Conservation (phyloP, 83 land plant genomes). For the Picea abies region DNA sequence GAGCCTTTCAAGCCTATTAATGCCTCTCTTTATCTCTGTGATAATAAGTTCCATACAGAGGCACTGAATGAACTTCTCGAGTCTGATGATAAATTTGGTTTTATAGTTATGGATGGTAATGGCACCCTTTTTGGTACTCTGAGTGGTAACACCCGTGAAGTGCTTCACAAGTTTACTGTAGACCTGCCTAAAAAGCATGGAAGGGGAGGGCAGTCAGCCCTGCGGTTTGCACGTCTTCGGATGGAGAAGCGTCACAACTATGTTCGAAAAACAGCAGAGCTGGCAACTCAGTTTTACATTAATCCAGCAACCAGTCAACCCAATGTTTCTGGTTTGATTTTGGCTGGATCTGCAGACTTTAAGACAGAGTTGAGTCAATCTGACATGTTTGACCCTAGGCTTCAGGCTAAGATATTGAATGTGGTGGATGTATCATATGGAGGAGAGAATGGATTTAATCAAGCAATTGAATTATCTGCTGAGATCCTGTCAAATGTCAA, state of each 20-base stretch:
- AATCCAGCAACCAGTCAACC: slow-evolving; percentile 54
- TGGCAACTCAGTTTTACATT: slow-evolving; percentile 45
- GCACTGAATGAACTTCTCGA: slow-evolving; percentile 47
- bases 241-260: slow-evolving; percentile 58
- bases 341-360: slow-evolving; percentile 52
- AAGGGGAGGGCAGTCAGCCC: slow-evolving; percentile 52
- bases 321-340: slow-evolving; percentile 41
- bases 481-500: slow-evolving; percentile 50
- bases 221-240: slow-evolving; percentile 51
- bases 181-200: slow-evolving; percentile 55
- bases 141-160: slow-evolving; percentile 51
- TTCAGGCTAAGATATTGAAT: slow-evolving; percentile 45
- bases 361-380: slow-evolving; percentile 44
- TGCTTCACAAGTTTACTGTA: slow-evolving; percentile 48
- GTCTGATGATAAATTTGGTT: slow-evolving; percentile 54
- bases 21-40: slow-evolving; percentile 43
- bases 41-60: slow-evolving; percentile 53
- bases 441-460: slow-evolving; percentile 57
- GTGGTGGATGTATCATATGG: slow-evolving; percentile 59
- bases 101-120: slow-evolving; percentile 55
- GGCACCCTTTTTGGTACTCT: slow-evolving; percentile 50
- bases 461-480: slow-evolving; percentile 46
- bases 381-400: slow-evolving; percentile 53
- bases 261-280: slow-evolving; percentile 47
- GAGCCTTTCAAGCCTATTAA: slow-evolving; percentile 48